Evolutionary conservation across 768 basidiomycete species (phyloP), one percentile per base, ranked within the genome.

Genomic region (Amanita rubescens): DNA sequence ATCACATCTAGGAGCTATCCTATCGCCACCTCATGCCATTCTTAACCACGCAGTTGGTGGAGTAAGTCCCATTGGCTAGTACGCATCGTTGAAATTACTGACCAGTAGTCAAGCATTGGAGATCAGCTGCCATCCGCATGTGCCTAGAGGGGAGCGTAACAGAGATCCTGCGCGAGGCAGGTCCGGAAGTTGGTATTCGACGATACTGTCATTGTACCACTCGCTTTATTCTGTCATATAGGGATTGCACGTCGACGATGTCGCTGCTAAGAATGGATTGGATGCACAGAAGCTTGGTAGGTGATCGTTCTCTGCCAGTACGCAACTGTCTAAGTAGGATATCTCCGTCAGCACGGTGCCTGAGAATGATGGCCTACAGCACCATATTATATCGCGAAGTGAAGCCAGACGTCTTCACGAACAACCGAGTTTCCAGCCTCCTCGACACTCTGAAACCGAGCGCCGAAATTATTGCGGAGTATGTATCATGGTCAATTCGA

Each of bases 181-280:
- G 70, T 6, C 57, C 63, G n/a, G 38, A 67, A 34, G 69, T 68
- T 17, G 43, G 49, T 46, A 2, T 5, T 33, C 30, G 5, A 19
- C 20, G 35, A 32, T 3, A n/a, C n/a, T n/a, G n/a, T 2, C 43
- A 33, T 37, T 35, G 20, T n/a, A 6, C 35, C 41, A 4, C 25
- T 43, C 39, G 12, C 38, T 45, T 25, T 38, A 6, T 27, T 15
- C 3, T 3, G n/a, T 30, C 24, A 1, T 27, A 8, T 53, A 70
- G 70, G 72, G 72, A 0, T 53, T 71, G 20, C 73, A 75, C 33
- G 62, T 67, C n/a, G 55, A 63, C 6, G 69, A 72, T 5, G 72
- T 75, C 35, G 70, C 67, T 11, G 61, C 58, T 20, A 66, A 63
- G 19, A 66, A 62, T 45, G 58, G 60, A 5, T 56, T 69, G 19